Percentiles rank a stretch among this genome's conserved stretches.
Conservation (phyloP, 1,139 yeast genomes). For the Debaryomycetaceae sp. region DNA sequence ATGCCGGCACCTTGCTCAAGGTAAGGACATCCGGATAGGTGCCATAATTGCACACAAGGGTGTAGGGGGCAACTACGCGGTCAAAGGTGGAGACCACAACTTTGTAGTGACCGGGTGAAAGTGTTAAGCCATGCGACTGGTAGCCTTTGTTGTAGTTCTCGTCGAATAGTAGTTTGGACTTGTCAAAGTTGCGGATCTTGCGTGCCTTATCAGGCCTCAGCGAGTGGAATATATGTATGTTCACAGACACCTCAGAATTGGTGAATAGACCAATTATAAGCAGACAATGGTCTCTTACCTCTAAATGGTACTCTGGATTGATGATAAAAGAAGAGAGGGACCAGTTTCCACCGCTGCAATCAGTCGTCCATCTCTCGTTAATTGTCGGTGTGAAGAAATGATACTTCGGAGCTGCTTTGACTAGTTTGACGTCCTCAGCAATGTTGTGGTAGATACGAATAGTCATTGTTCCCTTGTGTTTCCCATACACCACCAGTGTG, state of each 20-base stretch:
- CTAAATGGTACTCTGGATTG: slow-evolving; percentile 61
- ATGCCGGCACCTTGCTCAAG: slow-evolving; percentile 18
- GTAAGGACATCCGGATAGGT: slow-evolving; percentile 7
- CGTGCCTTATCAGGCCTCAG: slow-evolving; percentile 13
- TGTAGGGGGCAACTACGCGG: slow-evolving; percentile 8
- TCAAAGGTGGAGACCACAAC: slow-evolving; percentile 32
- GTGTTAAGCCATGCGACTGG: slow-evolving; percentile 18
- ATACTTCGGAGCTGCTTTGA: slow-evolving; percentile 22
- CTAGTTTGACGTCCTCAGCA: slow-evolving; percentile 15
- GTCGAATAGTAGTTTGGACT: slow-evolving; percentile 23
- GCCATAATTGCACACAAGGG: slow-evolving; percentile 12
- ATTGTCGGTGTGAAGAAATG: slow-evolving; percentile 15
- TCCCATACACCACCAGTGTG: slow-evolving; percentile 24
- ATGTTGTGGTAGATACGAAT: slow-evolving; percentile 33
- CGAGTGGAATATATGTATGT: slow-evolving; percentile 43
- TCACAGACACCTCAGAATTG: slow-evolving; percentile 22
- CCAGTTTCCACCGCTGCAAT: slow-evolving; percentile 58
- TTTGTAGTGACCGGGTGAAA: slow-evolving; percentile 36
- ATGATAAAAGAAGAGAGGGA: slow-evolving; percentile 43
- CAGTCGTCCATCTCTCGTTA: slow-evolving; percentile 48
- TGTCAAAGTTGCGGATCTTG: slow-evolving; percentile 25
- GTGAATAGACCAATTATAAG: slow-evolving; percentile 24
- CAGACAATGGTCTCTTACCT: slow-evolving; percentile 13
- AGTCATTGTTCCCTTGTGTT: slow-evolving; percentile 29
- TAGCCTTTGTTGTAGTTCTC: slow-evolving; percentile 22